These are phyloP conservation scores for Emmonsiellopsis sp. DNA, from an alignment of 2,329 filamentous ascomycete species.

Conservation along the genomic window DNA sequence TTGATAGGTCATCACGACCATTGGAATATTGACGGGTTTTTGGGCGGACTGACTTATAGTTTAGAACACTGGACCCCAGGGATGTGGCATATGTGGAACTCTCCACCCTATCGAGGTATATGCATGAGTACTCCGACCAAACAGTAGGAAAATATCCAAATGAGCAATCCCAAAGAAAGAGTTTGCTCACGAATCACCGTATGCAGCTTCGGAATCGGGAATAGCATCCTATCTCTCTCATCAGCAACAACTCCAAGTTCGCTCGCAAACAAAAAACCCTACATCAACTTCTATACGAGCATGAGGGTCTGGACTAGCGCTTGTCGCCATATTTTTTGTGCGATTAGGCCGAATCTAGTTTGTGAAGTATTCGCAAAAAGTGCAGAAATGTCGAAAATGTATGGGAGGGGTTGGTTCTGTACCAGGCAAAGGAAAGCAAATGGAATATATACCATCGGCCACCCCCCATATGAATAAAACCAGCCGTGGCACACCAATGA, in stretches of 20 bases:
- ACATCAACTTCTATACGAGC: background rate
- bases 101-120: background rate
- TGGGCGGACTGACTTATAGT: slow-evolving; percentile 1
- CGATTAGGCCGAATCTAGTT: no score
- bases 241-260: background rate
- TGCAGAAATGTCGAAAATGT: no score
- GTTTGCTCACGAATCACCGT: slow-evolving; percentile 2
- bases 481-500: no score
- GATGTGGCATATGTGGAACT: slow-evolving; percentile 9
- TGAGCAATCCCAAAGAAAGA: background rate
- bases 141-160: background rate
- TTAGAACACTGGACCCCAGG: background rate
- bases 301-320: background rate
- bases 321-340: no score
- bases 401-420: no score
- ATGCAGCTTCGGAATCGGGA: background rate
- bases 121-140: background rate
- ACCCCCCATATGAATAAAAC: no score
- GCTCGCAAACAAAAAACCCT: background rate
- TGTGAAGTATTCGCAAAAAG: no score
- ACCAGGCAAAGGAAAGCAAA: no score
- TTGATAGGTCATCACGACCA: background rate
- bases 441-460: no score
- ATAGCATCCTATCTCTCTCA: background rate
- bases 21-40: background rate